Evolutionary conservation across 1,284 basidiomycete species (phyloP).

Genomic region (Peniophora sp.): DNA sequence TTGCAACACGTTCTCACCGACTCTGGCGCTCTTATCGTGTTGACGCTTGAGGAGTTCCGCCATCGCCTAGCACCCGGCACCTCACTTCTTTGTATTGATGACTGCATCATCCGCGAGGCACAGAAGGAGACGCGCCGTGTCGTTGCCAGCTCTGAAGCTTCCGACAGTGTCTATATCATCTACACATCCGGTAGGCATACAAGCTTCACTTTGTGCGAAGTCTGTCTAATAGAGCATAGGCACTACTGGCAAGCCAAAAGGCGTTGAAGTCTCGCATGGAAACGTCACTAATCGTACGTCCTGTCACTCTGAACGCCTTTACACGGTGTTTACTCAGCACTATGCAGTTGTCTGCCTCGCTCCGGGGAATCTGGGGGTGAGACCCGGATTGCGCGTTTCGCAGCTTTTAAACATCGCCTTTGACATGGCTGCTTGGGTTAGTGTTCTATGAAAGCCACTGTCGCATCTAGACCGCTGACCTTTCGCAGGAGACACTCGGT

Average conservation of each 20-base stretch:
- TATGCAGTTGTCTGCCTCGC: slow-evolving; percentile 39
- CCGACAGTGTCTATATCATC: slow-evolving; percentile 49
- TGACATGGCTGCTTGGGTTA: slow-evolving; percentile 56
- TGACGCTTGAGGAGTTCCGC: slow-evolving; percentile 38
- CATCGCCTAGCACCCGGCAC: slow-evolving; percentile 25
- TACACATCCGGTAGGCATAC: slow-evolving; percentile 46
- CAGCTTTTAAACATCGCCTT: slow-evolving; percentile 55
- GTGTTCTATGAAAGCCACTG: not conserved
- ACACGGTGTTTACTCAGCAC: slow-evolving; percentile 5
- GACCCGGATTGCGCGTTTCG: slow-evolving; percentile 43
- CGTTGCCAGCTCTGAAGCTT: slow-evolving; percentile 28
- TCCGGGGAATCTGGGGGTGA: slow-evolving; percentile 50
- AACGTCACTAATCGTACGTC: slow-evolving; percentile 50
- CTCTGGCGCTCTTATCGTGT: slow-evolving; percentile 33
- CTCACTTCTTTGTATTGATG: slow-evolving; percentile 35
- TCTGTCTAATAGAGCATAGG: slow-evolving; percentile 22
- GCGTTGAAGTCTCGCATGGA: slow-evolving; percentile 48
- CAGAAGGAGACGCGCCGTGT: slow-evolving; percentile 22
- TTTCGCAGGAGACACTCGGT: slow-evolving; percentile 47
- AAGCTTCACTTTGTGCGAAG: not conserved
- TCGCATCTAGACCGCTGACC: not conserved
- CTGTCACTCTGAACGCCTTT: not conserved
- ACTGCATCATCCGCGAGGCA: slow-evolving; percentile 22
- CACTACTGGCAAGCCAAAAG: slow-evolving; percentile 51
- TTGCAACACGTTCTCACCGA: slow-evolving; percentile 45